Evolutionary conservation across 1,284 basidiomycete species (phyloP), one percentile per base, ranked within the genome.

Genomic region (Apiotrichum brassicae): DNA sequence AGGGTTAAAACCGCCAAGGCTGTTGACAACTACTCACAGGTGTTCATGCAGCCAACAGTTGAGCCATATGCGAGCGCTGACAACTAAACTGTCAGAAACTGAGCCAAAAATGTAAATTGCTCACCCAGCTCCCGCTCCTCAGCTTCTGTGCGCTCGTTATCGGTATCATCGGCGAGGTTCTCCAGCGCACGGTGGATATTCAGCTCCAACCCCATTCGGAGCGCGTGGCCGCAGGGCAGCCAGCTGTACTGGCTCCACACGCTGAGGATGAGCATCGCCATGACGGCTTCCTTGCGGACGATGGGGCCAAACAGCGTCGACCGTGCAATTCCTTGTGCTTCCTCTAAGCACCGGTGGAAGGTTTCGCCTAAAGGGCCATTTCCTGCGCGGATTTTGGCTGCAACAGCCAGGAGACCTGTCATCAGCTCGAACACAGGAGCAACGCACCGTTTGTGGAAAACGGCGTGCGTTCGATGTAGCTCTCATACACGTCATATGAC

Each of bases 241-340:
- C 91, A 94, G 0, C 88, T 89, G 58, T 90, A 91, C 40, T 91
- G 90, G 66, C 85, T 89, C 87, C 91, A 94, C 1, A 90, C 87
- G 30, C 89, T 87, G 46, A 95, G 77, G 37, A 95, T 78, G 6
- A 94, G 75, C 86, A 93, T 92, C 8, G 89, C 89, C 81, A 92
- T 89, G 23, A 94, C 90, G 30, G 90, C 91, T 74, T 94, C 91
- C 72, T 94, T 94, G 63, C 87, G 79, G 18, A 91, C 88, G 26
- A 93, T 83, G 40, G 90, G 90, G 13, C 89, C 88, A 65, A 94
- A 94, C 43, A 95, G 77, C 12, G 89, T 91, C 16, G 87, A 90
- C 37, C 90, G 81, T 33, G 91, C 92, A 57, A 94, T 93, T 38
- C 89, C 88, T 70, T 94, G 90, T 6, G 90, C 90, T 72, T 94